Base-by-base conservation (phyloP, 331 rosid genomes). In the Arachis monticola region DNA sequence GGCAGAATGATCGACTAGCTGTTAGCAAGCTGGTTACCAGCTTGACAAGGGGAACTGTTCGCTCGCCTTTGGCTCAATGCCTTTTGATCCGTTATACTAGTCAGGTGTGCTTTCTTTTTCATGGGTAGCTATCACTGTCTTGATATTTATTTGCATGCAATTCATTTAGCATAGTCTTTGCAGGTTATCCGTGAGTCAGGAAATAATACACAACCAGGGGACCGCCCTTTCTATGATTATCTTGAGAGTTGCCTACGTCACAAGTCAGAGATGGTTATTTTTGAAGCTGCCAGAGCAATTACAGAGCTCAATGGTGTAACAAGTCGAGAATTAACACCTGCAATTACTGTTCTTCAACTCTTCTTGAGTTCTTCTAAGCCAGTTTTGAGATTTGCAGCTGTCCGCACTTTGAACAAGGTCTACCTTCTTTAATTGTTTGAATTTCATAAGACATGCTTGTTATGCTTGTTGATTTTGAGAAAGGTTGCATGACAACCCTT, bases 301-400 rank as follows among this genome's bases (percentile, higher is more conserved):
- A 89, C 97, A 42, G 99, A 92, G 84, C 96, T 95, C 68, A 91
- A 70, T 70, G 93, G 97, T 42, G 99, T 92, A 79, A 88, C 99
- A 44, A 90, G 82, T 87, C 84, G 97, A 57, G 99, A 95, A 83
- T 82, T 95, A 70, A 88, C 99, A 57, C 97, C 99, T 1, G 99
- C 99, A 57, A 95, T 95, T 79, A 92, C 99, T 17, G 99, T 92
- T 83, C 99, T 95, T 75, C 99, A 95, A 90, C 97, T 95, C 80
- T 95, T 95, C 83, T 75, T 95, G 63, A 95, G 95, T 77, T 95
- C 99, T 70, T 88, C 99, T 52, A 95, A 95, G 89, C 99, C 99
- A 74, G 99, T 95, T 58, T 75, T 95, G 82, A 88, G 97, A 88
- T 95, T 95, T 85, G 97, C 97, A 72, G 99, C 99, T 77, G 96